Evolutionary conservation across 2,329 filamentous ascomycete species (phyloP), one percentile per base, ranked within the genome.

Genomic region (Fusarium sp.): DNA sequence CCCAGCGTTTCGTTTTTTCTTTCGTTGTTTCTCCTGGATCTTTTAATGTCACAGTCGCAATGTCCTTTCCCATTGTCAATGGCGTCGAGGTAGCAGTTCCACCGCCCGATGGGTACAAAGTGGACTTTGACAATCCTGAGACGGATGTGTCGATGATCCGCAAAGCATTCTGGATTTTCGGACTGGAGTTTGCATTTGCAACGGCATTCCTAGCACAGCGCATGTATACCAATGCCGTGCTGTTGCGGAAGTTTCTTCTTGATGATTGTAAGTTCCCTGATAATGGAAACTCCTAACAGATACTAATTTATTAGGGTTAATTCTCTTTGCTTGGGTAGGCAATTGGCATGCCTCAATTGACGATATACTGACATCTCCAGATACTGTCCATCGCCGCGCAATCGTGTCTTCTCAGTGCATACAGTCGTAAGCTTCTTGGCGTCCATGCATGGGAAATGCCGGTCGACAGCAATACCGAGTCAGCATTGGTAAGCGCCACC

Each of bases 381-480:
- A 5, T 57, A 1, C 24, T 64, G 0, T 64, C 61, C 1, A 64
- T 64, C 4, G 61, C 47, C 2, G 59, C 61, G 16, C 61, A 64
- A n/a, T 63, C 61, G 32, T 64, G 59, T n/a, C 59, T 64, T 12
- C 61, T 64, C 6, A 43, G 30, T 16, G 61, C 61, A 3, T 64
- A 64, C 8, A 47, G 61, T 2, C 49, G 43, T 6, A 44, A 50
- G 7, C 20, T 64, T 8, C 59, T 64, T 8, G 61, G 61, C 3
- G 61, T 64, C 1, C 61, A 64, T 4, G 59, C 59, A 3, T 64
- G 61, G 61, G 61, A 64, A 11, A 64, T 64, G 61, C n/a, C 61
- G 5, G 22, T 64, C 1, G 61, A 64, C 18, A 38, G 22, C 20
- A 64, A 64, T 3, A 64, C 59, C 12, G 2, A 64, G 1, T 25